Evolutionary conservation across 1,284 basidiomycete genomes (phyloP).

Genomic region (Leccinum griseonigrum): DNA sequence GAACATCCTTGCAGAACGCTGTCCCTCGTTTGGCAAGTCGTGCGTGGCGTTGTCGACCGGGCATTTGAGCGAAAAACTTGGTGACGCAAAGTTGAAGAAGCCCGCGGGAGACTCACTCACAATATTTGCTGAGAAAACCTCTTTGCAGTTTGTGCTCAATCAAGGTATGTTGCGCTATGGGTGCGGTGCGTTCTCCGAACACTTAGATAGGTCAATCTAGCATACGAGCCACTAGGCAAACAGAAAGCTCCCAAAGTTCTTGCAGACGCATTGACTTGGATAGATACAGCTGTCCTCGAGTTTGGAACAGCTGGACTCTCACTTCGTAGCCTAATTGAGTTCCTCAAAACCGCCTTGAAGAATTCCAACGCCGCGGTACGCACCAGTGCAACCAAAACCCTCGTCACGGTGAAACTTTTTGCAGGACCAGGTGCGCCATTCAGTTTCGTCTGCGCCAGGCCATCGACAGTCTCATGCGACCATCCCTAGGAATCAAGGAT

Average conservation of each 20-base stretch:
- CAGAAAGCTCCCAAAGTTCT: slow-evolving; percentile 98
- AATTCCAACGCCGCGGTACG: slow-evolving; percentile 95
- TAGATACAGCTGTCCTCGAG: slow-evolving; percentile 85
- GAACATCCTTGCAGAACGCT: slow-evolving; percentile 70
- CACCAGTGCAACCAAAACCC: slow-evolving; percentile 90
- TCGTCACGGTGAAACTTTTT: slow-evolving; percentile 91
- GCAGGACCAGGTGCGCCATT: slow-evolving; percentile 77
- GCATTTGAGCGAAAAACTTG: slow-evolving; percentile 93
- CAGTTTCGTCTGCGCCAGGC: background rate
- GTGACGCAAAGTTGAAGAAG: slow-evolving; percentile 96
- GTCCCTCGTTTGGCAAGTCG: slow-evolving; percentile 82
- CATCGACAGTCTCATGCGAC: slow-evolving; percentile 1
- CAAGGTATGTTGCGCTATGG: slow-evolving; percentile 61
- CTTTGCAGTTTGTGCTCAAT: slow-evolving; percentile 89
- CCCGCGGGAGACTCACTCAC: slow-evolving; percentile 89
- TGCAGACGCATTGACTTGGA: slow-evolving; percentile 89
- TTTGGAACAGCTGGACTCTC: slow-evolving; percentile 91
- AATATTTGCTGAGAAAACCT: slow-evolving; percentile 88
- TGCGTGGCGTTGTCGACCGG: slow-evolving; percentile 82
- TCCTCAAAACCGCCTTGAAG: slow-evolving; percentile 83
- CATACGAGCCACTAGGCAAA: slow-evolving; percentile 87
- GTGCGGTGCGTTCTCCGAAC: slow-evolving; percentile 9
- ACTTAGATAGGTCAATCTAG: slow-evolving; percentile 41
- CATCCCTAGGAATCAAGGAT: slow-evolving; percentile 76
- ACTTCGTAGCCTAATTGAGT: slow-evolving; percentile 85